Evolutionary conservation across 2,329 filamentous ascomycete species (phyloP).

Genomic region (Xylaria sp.): DNA sequence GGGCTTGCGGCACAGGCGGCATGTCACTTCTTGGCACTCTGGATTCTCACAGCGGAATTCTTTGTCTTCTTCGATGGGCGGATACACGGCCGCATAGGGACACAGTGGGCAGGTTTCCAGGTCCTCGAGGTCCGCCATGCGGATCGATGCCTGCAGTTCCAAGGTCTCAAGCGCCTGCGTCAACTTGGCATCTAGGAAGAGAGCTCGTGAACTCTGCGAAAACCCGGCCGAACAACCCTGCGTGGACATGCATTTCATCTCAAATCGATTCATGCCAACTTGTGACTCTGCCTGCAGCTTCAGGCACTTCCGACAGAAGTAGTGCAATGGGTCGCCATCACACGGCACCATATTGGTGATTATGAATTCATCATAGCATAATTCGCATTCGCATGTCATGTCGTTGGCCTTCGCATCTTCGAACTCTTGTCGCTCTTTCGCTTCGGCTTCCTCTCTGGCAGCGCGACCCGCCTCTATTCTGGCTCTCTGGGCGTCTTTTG

Average conservation of each 20-base stretch:
- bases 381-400: slow-evolving; percentile 61
- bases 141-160: slow-evolving; percentile 64
- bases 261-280: slow-evolving; percentile 64
- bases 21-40: slow-evolving; percentile 59
- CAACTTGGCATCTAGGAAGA: slow-evolving; percentile 54
- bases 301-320: slow-evolving; percentile 66
- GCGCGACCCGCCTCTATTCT: no score
- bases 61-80: slow-evolving; percentile 59
- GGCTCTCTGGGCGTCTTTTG: slow-evolving; percentile 18
- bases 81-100: slow-evolving; percentile 70
- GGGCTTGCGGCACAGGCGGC: slow-evolving; percentile 60
- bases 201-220: slow-evolving; percentile 45
- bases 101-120: slow-evolving; percentile 78
- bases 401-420: slow-evolving; percentile 42
- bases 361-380: slow-evolving; percentile 65
- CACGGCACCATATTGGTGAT: slow-evolving; percentile 66
- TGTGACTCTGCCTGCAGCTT: slow-evolving; percentile 59
- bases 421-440: slow-evolving; percentile 36
- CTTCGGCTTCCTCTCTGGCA: slow-evolving; percentile 24
- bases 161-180: slow-evolving; percentile 61
- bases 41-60: slow-evolving; percentile 69
- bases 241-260: slow-evolving; percentile 64
- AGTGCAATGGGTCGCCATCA: slow-evolving; percentile 51
- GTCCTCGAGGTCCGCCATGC: slow-evolving; percentile 64
- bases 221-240: slow-evolving; percentile 62